Conservation (phyloP, 2,329 filamentous ascomycete genomes). For the Xylaria sp. region DNA sequence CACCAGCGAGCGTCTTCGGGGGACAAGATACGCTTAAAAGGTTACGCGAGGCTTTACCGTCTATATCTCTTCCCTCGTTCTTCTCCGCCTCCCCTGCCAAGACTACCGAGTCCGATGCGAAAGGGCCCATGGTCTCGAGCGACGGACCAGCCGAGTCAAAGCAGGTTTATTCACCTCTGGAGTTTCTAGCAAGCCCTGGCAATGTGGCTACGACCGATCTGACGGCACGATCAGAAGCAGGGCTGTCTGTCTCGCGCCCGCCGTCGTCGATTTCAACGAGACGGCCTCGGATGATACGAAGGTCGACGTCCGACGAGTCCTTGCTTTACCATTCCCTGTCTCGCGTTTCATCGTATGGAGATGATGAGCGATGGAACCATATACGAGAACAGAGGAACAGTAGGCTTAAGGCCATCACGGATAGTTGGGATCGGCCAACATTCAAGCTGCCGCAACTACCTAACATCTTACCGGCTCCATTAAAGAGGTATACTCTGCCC, state of each 20-base stretch:
- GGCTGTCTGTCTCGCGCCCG: constrained; percentile 27
- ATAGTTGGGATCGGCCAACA: constrained; percentile 80
- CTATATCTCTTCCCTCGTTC: constrained; percentile 56
- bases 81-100: constrained; percentile 45
- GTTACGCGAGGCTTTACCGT: constrained; percentile 62
- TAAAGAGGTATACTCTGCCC: constrained; percentile 38
- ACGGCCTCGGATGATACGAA: constrained; percentile 52
- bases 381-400: constrained; percentile 87
- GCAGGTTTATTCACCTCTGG: constrained; percentile 18
- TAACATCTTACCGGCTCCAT: constrained; percentile 50
- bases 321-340: constrained; percentile 78
- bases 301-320: constrained; percentile 78
- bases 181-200: constrained; percentile 14
- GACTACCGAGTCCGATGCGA: constrained; percentile 31
- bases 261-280: constrained; percentile 32
- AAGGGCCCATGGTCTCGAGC: constrained; percentile 29
- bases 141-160: constrained; percentile 31
- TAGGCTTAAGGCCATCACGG: constrained; percentile 85
- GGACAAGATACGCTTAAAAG: constrained; percentile 63
- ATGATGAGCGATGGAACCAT: constrained; percentile 80
- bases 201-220: constrained; percentile 10
- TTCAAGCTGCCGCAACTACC: constrained; percentile 72
- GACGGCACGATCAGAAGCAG: constrained; percentile 18
- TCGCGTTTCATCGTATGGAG: constrained; percentile 79
- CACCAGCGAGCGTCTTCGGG: constrained; percentile 59